A percentile compares a stretch with the other conserved stretches of the same genome.
Conservation (phyloP, 2,329 filamentous ascomycete genomes). For the Cladophialophora bantiana region DNA sequence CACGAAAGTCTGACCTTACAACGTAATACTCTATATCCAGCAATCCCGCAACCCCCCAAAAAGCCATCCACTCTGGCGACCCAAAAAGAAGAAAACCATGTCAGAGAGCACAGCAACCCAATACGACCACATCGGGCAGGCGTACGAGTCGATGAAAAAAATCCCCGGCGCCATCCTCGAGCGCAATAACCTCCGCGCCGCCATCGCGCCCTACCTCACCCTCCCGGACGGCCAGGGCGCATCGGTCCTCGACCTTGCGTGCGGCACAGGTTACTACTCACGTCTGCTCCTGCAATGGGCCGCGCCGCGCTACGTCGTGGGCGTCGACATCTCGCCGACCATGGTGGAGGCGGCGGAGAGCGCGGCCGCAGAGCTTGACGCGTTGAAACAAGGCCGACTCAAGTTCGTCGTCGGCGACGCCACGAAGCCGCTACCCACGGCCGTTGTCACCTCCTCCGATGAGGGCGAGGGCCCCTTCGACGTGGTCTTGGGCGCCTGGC, state of each 20-base stretch:
- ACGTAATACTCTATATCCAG: too few relatives aligned
- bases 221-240: not conserved
- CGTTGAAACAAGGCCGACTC: not conserved
- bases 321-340: conserved; percentile 46
- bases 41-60: too few relatives aligned
- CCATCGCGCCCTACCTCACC: conserved; percentile 14
- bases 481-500: conserved; percentile 48
- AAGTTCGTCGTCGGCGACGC: conserved; percentile 14
- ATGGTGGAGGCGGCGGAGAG: conserved; percentile 45
- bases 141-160: conserved; percentile 28
- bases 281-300: conserved; percentile 46
- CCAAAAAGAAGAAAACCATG: not conserved
- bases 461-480: conserved; percentile 44
- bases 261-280: conserved; percentile 50
- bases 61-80: too few relatives aligned
- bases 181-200: conserved; percentile 23
- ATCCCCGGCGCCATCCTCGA: conserved; percentile 25
- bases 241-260: conserved; percentile 49
- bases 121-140: conserved; percentile 28
- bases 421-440: not conserved
- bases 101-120: conserved; percentile 17
- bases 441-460: not conserved
- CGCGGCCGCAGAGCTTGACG: not conserved
- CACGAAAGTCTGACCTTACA: too few relatives aligned
- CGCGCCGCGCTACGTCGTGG: conserved; percentile 44